Evolutionary conservation across 2,329 filamentous ascomycete species (phyloP).

Genomic region (Thelonectria olida): DNA sequence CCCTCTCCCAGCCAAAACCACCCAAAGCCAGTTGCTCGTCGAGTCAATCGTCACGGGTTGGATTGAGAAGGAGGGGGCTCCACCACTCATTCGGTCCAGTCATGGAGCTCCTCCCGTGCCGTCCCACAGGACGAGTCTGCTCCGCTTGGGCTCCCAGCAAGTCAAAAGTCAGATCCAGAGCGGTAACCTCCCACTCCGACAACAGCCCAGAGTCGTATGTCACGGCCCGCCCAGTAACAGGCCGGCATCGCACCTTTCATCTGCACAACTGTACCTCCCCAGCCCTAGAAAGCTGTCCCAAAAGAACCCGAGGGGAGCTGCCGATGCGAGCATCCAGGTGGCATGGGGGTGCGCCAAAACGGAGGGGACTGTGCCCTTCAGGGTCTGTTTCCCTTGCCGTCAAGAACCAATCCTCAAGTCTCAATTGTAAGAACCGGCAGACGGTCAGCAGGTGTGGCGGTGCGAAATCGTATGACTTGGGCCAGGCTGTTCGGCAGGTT

Average conservation of each 20-base stretch:
- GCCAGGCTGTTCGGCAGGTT: background rate
- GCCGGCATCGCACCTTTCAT: conserved; percentile 16
- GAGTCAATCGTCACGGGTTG: conserved; percentile 15
- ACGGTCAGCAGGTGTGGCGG: conserved; percentile 41
- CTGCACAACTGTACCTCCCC: too few species aligned
- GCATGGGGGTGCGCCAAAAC: background rate
- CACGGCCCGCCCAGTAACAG: conserved; percentile 24
- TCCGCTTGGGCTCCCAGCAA: conserved; percentile 3
- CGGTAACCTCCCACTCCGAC: conserved; percentile 15
- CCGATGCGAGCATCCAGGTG: conserved; percentile 6
- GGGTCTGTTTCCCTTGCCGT: background rate
- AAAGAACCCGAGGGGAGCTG: conserved; percentile 30
- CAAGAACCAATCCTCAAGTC: conserved; percentile 25
- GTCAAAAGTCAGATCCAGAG: conserved; percentile 5
- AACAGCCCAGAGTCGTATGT: conserved; percentile 32
- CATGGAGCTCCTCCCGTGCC: conserved; percentile 20
- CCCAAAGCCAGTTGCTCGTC: background rate
- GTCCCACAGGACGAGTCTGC: background rate
- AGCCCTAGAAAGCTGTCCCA: conserved; percentile 7
- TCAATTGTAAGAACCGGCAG: conserved; percentile 38
- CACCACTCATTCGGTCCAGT: conserved; percentile 11
- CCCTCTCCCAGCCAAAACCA: background rate
- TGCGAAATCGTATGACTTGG: conserved; percentile 40
- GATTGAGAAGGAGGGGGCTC: conserved; percentile 11
- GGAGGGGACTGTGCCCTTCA: conserved; percentile 8